Conservation (phyloP, 257 asterid species). For the Echites panduratus region DNA sequence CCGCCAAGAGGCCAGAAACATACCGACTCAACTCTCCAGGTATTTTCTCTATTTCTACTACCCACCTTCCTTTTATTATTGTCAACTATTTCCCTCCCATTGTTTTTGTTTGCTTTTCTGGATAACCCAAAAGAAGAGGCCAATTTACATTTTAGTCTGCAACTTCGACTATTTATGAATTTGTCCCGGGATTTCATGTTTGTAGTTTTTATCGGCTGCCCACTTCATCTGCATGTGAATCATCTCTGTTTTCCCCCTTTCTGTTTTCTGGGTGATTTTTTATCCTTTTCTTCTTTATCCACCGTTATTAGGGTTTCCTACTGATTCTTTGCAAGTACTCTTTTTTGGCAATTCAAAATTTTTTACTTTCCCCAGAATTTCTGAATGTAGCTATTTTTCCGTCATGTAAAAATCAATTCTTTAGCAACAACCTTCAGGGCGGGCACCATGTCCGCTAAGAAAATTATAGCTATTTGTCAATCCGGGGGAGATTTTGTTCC, state of each 20-base stretch:
- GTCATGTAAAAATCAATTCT: background rate
- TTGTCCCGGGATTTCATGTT: background rate
- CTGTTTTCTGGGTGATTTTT: background rate
- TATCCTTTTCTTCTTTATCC: background rate
- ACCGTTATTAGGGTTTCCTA: background rate
- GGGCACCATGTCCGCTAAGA: conserved; percentile 52
- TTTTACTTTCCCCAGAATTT: conserved; percentile 1
- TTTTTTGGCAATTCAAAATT: background rate
- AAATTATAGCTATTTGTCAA: conserved; percentile 86
- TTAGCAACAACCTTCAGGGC: background rate
- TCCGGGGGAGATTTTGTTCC: conserved; percentile 88
- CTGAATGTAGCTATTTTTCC: conserved; percentile 2
- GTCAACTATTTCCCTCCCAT: background rate
- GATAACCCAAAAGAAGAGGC: background rate
- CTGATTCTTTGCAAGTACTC: background rate
- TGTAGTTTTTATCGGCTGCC: background rate
- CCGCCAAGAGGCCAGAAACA: background rate
- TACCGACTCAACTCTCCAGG: background rate
- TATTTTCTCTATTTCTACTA: conserved; percentile 1
- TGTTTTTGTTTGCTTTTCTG: background rate
- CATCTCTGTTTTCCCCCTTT: background rate
- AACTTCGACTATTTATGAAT: background rate
- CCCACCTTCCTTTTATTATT: background rate
- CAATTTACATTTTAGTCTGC: background rate
- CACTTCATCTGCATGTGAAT: background rate